phyloP scores from a whole-genome alignment of 805 yeast genomes.

The Tetrapisispora taiwanensis region DNA sequence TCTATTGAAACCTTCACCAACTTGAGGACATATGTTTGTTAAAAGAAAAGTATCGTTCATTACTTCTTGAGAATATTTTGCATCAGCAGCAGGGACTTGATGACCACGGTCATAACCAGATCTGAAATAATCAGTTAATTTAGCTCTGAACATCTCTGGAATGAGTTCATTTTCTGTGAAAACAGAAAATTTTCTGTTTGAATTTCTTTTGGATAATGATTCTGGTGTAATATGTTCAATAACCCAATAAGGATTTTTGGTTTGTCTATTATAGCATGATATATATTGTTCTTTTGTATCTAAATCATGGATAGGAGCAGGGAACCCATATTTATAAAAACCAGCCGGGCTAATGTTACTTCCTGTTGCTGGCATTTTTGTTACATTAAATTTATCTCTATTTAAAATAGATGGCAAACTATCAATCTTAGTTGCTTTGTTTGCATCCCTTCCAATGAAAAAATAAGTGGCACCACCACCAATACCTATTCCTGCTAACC shows the following conservation, averaged over 20 bases:
- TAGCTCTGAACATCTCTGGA: constrained; percentile 67
- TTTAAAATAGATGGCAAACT: constrained; percentile 7
- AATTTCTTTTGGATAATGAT: constrained; percentile 46
- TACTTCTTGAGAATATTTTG: constrained; percentile 78
- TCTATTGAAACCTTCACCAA: constrained; percentile 94
- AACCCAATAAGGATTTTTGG: constrained; percentile 77
- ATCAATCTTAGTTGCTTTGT: not conserved
- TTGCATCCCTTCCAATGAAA: constrained; percentile 21
- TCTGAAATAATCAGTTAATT: constrained; percentile 78
- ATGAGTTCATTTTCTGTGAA: constrained; percentile 81
- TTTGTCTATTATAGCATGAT: constrained; percentile 76
- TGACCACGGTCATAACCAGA: constrained; percentile 97
- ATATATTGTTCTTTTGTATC: constrained; percentile 65
- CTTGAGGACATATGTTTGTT: constrained; percentile 93
- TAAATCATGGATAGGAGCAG: constrained; percentile 88
- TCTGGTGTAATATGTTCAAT: constrained; percentile 79
- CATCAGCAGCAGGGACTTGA: constrained; percentile 96
- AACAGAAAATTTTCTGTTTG: constrained; percentile 69
- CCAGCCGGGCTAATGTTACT: constrained; percentile 57
- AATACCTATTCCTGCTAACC: constrained; percentile 22
- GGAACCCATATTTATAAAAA: constrained; percentile 86
- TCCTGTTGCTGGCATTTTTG: not conserved
- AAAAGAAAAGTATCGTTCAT: constrained; percentile 91
- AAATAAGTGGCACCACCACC: constrained; percentile 29
- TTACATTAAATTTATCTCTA: constrained; percentile 6